Percentiles rank a stretch among this genome's conserved stretches.
phyloP scores from a whole-genome alignment of 129 eudicot genomes.

The Arctium minus region DNA sequence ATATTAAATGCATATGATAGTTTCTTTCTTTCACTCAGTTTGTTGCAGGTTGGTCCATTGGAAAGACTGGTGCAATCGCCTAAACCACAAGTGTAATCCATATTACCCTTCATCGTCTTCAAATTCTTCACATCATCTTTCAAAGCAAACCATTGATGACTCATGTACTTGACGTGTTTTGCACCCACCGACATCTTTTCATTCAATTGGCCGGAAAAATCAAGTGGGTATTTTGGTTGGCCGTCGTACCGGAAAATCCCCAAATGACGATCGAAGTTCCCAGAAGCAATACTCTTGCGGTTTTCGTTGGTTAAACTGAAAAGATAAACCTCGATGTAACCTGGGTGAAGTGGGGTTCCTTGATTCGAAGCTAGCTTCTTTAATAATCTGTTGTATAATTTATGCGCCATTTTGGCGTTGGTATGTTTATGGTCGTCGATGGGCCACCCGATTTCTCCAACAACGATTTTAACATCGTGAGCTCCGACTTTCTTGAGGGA shows the following conservation, averaged over 20 bases:
- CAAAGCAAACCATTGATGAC: slow-evolving; percentile 42
- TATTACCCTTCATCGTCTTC: not conserved
- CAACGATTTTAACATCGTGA: no score
- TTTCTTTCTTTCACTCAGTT: no score
- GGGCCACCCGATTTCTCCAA: no score
- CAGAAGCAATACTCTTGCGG: slow-evolving; percentile 36
- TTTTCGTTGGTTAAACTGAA: slow-evolving; percentile 30
- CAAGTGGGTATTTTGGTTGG: slow-evolving; percentile 40
- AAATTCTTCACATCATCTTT: slow-evolving; percentile 23
- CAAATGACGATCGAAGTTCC: slow-evolving; percentile 49
- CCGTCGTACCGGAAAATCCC: slow-evolving; percentile 53
- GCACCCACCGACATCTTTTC: slow-evolving; percentile 42
- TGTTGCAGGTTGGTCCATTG: no score
- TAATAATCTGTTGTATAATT: no score
- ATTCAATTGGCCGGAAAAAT: slow-evolving; percentile 33
- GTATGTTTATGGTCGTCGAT: no score
- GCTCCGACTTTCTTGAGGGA: no score
- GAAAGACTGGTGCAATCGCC: no score
- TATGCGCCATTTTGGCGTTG: no score
- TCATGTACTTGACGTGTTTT: slow-evolving; percentile 29
- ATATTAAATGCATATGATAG: no score
- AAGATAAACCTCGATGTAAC: no score
- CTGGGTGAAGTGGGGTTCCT: slow-evolving; percentile 45
- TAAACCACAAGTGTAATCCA: slow-evolving; percentile 39
- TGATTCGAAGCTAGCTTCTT: not conserved